Evolutionary conservation across 495 filamentous ascomycete species (phyloP), one percentile per base, ranked within the genome.

Genomic region (Aspergillus sclerotioniger): DNA sequence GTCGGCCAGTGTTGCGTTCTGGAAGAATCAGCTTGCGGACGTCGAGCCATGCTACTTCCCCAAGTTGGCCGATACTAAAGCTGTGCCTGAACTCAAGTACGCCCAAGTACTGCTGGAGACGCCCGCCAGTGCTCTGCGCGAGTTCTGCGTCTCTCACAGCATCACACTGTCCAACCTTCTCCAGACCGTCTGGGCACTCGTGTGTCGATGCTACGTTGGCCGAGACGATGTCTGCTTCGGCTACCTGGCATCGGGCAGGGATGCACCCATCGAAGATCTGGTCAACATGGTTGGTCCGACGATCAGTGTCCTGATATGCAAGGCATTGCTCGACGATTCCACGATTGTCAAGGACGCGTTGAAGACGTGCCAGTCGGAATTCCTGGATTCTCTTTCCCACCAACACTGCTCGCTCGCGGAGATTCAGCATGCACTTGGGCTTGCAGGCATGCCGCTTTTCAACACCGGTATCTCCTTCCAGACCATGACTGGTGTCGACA

Each of bases 11-110:
- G 37, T 41, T n/a, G 37, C 9, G 10, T 62, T 52, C 43, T 62
- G 52, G 54, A 59, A 21, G 7, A 56, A 62, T 6, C 50, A 46
- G 0, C 74, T 70, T 35, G 46, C 45, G 8, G 33, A 37, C 13
- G 58, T 53, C 0, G 51, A 60, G 43, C 58, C 58, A 16, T 55
- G 32, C 6, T 46, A 55, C 19, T 48, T 60, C 19, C 52, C 52
- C 3, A 2, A 35, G 13, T 51, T 47, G 0, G 2, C 25, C 8
- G 28, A 15, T 1, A 5, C 41, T 0, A 16, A 17, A 5, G 12
- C 29, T 8, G 45, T 7, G 10, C 37, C 37, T 12, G 37, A 41
- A 13, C 37, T 41, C 1, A 41, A 41, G 12, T 41, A 41, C 37
- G 37, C 37, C 5, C 37, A 41, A 13, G 37, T 41, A 15, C 3